These are phyloP conservation scores for Cornus florida DNA, from an alignment of 148 eudicot species.

Conservation along the genomic window DNA sequence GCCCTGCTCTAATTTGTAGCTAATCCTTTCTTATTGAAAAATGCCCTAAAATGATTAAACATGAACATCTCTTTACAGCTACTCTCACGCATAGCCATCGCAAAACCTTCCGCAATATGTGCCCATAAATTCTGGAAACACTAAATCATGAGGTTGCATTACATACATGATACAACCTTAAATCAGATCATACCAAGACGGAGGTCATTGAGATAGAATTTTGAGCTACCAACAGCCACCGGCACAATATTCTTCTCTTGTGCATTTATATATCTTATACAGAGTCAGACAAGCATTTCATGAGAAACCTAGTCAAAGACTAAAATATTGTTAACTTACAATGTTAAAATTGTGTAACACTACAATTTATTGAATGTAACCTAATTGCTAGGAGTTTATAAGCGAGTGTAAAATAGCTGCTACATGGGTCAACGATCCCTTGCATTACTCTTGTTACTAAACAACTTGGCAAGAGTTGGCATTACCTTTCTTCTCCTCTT, in stretches of 20 bases:
- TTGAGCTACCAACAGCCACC: not conserved
- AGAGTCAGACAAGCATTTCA: not conserved
- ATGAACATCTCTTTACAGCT: not conserved
- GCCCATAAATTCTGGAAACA: too few relatives aligned
- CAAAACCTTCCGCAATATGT: too few relatives aligned
- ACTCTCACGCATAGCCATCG: not conserved
- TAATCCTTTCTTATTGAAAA: not conserved
- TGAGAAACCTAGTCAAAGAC: not conserved
- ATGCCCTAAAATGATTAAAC: not conserved
- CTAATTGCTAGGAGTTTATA: not conserved
- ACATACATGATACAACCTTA: not conserved
- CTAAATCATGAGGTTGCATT: not conserved
- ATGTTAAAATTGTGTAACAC: not conserved
- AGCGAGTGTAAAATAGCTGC: not conserved
- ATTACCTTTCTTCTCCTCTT: constrained; percentile 58
- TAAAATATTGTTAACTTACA: not conserved
- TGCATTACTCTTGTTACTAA: constrained; percentile 35
- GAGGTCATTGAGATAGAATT: constrained; percentile 1
- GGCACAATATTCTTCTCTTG: not conserved
- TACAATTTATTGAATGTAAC: not conserved
- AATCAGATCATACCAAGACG: constrained; percentile 3
- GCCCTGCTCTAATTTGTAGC: not conserved
- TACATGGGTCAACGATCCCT: constrained; percentile 8
- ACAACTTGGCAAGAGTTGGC: constrained; percentile 51
- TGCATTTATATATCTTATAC: not conserved